Base-by-base conservation (phyloP, 2,329 filamentous ascomycete genomes). In the Colletotrichum sp. region DNA sequence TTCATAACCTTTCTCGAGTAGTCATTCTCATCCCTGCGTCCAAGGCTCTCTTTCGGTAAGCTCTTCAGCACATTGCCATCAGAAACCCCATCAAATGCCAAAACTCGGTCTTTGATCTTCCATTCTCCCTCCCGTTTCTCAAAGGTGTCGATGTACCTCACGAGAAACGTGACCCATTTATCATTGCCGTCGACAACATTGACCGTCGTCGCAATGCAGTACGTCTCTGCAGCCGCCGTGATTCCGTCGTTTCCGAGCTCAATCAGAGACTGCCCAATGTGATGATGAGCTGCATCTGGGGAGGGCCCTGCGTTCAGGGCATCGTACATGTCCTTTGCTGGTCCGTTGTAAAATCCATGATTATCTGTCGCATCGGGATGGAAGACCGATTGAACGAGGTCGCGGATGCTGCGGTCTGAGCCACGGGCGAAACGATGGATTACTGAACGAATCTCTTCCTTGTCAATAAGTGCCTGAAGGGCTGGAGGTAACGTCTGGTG, bases 81-180 rank as follows among this genome's bases (percentile, higher is more conserved):
- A 52, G 44, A 21, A 52, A 52, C 44, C n/a, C 44, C 44, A 52
- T 52, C 44, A 52, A 52, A 52, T 52, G 44, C 44, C 44, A 52
- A 52, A 52, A 52, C n/a, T 10, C 44, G n/a, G 6, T 52, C 44
- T 7, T 52, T 52, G n/a, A 52, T 52, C 44, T 52, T 52, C 44
- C 44, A 52, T 8, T 52, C 44, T 13, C 44, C n/a, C 44, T 21
- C n/a, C 6, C n/a, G n/a, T 5, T 52, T 52, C 44, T 52, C 44
- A 52, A 52, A 52, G 2, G 6, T 52, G 44, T 52, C 44, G 6
- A 52, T 52, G 1, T 52, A 52, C 2, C 44, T 52, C 44, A 52
- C 44, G 4, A 52, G 44, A 8, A 52, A 52, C 44, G n/a, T 52
- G 44, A 21, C 44, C 44, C 44, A 52, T 0, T 21, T 3, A 24